Evolutionary conservation across 768 basidiomycete species (phyloP), one percentile per base, ranked within the genome.

Genomic region (Suillus americanus): DNA sequence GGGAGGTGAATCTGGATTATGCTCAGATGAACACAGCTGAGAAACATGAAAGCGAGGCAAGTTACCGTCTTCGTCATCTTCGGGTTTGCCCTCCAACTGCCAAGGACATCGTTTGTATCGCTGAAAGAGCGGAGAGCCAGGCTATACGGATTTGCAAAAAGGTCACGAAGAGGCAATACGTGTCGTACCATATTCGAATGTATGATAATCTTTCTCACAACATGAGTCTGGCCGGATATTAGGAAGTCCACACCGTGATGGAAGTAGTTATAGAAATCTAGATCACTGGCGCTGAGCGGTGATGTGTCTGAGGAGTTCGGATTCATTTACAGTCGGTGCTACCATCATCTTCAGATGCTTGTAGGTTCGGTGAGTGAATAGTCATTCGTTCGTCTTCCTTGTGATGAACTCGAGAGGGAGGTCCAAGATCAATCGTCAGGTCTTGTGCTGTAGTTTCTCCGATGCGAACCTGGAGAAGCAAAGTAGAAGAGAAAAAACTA

Each of bases 221-320:
- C 69, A 70, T 95, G 92, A 18, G 83, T 84, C 25, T 80, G 81
- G 55, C 85, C 89, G 28, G 88, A 90, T 20, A 97, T 82, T 35
- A 96, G 82, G 67, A 96, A 92, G 73, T 97, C 95, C 23, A 97
- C 77, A 2, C 95, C 95, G 70, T 94, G 88, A 68, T 95, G 91
- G 69, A 96, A 94, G 72, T 97, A 97, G 71, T 96, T 97, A 77
- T 92, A 94, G 73, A 95, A 94, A 75, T 94, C 92, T 94, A 65
- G 25, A 41, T 28, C 25, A 41, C 33, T 10, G 37, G 25, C 41
- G 10, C 61, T 62, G 65, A 67, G 54, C 12, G 50, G 37, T 46
- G 37, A 55, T 66, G n/a, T 66, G 35, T 41, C 46, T 53, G 54
- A 16, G 56, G 45, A 37, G 62, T 46, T 45, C 48, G 41, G 55